Evolutionary conservation across 805 yeast species (phyloP).

Genomic region (Jamesozyma hellenica): DNA sequence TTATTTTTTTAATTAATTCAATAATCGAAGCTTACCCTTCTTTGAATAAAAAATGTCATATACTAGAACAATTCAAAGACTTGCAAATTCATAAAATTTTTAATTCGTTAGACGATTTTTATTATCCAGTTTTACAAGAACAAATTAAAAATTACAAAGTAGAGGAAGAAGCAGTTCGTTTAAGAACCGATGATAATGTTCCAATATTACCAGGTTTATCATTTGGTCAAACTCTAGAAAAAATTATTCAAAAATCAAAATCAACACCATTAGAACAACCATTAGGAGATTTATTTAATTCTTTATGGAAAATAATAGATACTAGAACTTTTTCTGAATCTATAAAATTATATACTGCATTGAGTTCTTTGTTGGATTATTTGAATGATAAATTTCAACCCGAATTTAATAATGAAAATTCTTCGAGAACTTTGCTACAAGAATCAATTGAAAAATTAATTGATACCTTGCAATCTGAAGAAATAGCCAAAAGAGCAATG

Average conservation of each 20-base stretch:
- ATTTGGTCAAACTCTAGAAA: slow-evolving; percentile 17
- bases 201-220: slow-evolving; percentile 13
- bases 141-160: slow-evolving; percentile 48
- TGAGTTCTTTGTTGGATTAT: slow-evolving; percentile 51
- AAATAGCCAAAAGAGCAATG: slow-evolving; percentile 71
- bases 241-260: slow-evolving; percentile 16
- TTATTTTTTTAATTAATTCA: slow-evolving; percentile 61
- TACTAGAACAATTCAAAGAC: slow-evolving; percentile 48
- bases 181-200: slow-evolving; percentile 26
- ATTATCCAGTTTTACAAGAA: slow-evolving; percentile 50
- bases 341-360: slow-evolving; percentile 36
- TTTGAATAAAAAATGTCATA: slow-evolving; percentile 37
- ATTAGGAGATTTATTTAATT: slow-evolving; percentile 42
- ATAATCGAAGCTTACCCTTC: slow-evolving; percentile 38
- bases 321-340: slow-evolving; percentile 41
- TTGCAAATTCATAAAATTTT: slow-evolving; percentile 48
- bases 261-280: slow-evolving; percentile 66
- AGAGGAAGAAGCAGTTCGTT: slow-evolving; percentile 29
- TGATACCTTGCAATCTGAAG: slow-evolving; percentile 73
- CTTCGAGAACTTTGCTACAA: slow-evolving; percentile 51
- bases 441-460: slow-evolving; percentile 66
- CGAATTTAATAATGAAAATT: slow-evolving; percentile 30
- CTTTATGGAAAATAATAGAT: slow-evolving; percentile 42
- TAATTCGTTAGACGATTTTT: slow-evolving; percentile 40
- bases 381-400: slow-evolving; percentile 48